Percentiles rank a stretch among this genome's conserved stretches.
Conservation (phyloP, 2,329 filamentous ascomycete species). For the Penicillium rolfsii region DNA sequence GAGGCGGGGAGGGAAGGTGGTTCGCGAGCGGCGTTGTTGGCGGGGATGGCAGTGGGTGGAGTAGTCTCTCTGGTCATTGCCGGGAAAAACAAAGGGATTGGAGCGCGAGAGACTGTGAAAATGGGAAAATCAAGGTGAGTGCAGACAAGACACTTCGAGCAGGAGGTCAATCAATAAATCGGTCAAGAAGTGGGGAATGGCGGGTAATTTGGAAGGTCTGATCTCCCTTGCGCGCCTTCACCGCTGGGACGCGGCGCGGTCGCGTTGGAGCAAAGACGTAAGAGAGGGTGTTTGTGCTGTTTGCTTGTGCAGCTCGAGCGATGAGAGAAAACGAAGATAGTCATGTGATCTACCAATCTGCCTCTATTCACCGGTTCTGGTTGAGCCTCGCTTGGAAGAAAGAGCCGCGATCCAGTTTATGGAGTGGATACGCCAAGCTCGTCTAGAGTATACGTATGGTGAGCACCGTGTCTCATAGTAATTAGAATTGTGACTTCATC, state of each 20-base stretch:
- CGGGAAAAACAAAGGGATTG: conserved; percentile 10
- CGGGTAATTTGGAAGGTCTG: conserved; percentile 28
- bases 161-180: not conserved
- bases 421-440: not conserved
- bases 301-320: conserved; percentile 9
- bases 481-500: not conserved
- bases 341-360: not conserved
- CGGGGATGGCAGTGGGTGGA: conserved; percentile 33
- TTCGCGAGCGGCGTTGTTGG: conserved; percentile 43
- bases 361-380: not conserved
- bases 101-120: not conserved
- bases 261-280: conserved; percentile 5
- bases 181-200: conserved; percentile 18
- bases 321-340: not conserved
- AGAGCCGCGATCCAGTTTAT: not conserved
- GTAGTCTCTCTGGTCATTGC: conserved; percentile 51
- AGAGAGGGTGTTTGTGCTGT: conserved; percentile 22
- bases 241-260: conserved; percentile 29
- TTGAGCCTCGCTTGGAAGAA: conserved; percentile 6
- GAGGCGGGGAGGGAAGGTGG: conserved; percentile 68
- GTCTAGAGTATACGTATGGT: not conserved
- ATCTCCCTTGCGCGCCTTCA: conserved; percentile 26
- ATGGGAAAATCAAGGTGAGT: not conserved
- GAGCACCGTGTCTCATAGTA: not conserved
- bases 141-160: not conserved